Conservation (phyloP, 2,329 filamentous ascomycete genomes). For the Beauveria brongniartii region DNA sequence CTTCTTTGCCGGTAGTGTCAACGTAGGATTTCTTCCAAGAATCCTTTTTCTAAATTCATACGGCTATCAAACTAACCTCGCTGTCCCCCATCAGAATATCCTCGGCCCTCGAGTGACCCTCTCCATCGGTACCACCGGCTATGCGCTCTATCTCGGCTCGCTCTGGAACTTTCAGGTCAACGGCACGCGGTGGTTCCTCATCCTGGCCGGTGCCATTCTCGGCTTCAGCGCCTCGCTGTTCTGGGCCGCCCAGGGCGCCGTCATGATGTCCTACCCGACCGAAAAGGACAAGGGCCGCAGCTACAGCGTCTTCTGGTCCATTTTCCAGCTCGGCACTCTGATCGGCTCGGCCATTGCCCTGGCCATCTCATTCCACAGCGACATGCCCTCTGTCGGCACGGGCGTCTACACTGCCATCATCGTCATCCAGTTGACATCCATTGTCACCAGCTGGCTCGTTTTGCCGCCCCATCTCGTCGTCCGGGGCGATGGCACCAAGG, state of each 20-base stretch:
- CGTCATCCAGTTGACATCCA: constrained; percentile 16
- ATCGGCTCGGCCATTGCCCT: constrained; percentile 50
- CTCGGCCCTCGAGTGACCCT: constrained; percentile 58
- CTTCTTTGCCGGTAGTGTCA: constrained; percentile 61
- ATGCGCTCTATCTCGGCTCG: constrained; percentile 59
- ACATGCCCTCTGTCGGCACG: constrained; percentile 17
- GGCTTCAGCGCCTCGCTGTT: constrained; percentile 65
- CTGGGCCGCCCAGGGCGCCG: constrained; percentile 67
- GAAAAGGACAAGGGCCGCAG: constrained; percentile 72
- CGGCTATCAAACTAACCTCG: neutral
- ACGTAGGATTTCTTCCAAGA: constrained; percentile 21
- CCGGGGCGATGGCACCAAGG: constrained; percentile 12
- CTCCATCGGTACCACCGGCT: constrained; percentile 61
- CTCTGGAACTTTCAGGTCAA: constrained; percentile 62
- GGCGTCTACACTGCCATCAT: constrained; percentile 20
- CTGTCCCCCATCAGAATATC: constrained; percentile 38
- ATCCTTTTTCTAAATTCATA: neutral
- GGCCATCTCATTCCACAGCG: constrained; percentile 15
- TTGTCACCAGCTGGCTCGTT: constrained; percentile 14
- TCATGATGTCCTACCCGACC: constrained; percentile 75
- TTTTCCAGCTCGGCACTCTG: constrained; percentile 79
- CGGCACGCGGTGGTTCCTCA: constrained; percentile 55
- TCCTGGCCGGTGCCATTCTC: constrained; percentile 62
- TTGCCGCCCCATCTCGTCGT: constrained; percentile 12
- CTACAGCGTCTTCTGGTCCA: constrained; percentile 81